A percentile compares a stretch with the other conserved stretches of the same genome.
Evolutionary conservation across 2,329 filamentous ascomycete species (phyloP).

Genomic region (Eurotiales sp.): DNA sequence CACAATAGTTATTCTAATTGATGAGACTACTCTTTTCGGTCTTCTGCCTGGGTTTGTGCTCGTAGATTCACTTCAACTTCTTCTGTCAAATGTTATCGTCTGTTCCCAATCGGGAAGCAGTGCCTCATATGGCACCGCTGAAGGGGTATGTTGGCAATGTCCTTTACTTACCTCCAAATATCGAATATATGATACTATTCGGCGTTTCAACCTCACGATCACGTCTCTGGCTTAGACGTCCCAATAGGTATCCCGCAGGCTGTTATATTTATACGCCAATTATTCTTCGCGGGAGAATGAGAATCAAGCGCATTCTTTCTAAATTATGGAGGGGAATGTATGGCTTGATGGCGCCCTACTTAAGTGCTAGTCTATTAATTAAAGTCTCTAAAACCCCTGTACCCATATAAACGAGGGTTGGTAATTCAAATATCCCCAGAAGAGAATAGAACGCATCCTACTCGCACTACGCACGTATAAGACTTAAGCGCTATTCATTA

Average conservation of each 20-base stretch:
- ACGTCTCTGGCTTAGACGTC: no score
- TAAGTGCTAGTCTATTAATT: background rate
- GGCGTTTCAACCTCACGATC: no score
- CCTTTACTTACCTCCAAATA: no score
- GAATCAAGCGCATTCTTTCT: slow-evolving; percentile 10
- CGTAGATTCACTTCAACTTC: no score
- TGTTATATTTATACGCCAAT: background rate
- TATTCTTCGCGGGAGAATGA: background rate
- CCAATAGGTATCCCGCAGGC: background rate
- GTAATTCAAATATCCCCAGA: background rate
- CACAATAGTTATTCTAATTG: background rate
- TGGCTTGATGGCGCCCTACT: background rate
- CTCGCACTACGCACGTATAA: background rate
- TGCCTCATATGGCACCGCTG: no score
- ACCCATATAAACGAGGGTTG: background rate
- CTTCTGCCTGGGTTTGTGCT: no score
- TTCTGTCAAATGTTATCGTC: no score
- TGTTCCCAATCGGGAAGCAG: no score
- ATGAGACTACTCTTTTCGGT: background rate
- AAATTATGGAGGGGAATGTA: background rate
- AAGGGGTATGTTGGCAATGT: no score
- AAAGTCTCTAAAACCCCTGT: background rate
- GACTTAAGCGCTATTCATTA: background rate
- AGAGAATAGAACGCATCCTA: background rate
- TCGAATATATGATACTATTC: no score